These are phyloP conservation scores for Carex kokanica DNA, from an alignment of 176 grass and related monocot species.

Conservation along the genomic window DNA sequence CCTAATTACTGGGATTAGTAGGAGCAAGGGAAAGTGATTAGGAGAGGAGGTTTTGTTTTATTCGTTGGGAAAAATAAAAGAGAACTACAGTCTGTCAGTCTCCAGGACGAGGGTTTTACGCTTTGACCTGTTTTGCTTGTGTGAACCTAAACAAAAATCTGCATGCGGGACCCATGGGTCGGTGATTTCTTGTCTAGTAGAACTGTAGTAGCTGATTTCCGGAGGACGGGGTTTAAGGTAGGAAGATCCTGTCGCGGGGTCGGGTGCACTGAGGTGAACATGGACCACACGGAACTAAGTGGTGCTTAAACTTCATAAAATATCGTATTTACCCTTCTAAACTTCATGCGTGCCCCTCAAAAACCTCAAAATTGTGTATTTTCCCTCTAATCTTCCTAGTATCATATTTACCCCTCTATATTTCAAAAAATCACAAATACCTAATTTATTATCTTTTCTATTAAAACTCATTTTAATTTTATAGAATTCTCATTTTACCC, in stretches of 20 bases:
- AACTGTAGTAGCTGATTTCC: not conserved
- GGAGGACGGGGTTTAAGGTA: not conserved
- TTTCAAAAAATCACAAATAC: too few relatives aligned
- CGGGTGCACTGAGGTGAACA: not conserved
- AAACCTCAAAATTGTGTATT: too few relatives aligned
- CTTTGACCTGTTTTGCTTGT: not conserved
- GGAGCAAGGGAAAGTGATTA: not conserved
- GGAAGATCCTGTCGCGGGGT: not conserved
- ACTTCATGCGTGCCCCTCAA: too few relatives aligned
- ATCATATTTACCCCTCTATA: too few relatives aligned
- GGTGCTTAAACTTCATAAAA: too few relatives aligned
- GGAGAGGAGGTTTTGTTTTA: not conserved
- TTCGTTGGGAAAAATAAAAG: not conserved
- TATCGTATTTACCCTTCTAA: too few relatives aligned
- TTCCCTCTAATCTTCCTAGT: too few relatives aligned
- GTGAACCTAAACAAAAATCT: not conserved
- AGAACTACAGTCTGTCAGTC: not conserved
- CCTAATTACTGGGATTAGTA: slow-evolving; percentile 18
- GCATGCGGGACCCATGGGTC: not conserved
- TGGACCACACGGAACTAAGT: too few relatives aligned
- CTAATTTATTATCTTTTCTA: too few relatives aligned
- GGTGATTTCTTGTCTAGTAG: not conserved
- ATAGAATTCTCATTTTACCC: too few relatives aligned
- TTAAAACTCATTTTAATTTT: too few relatives aligned
- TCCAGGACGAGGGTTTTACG: not conserved